Evolutionary conservation across 805 yeast genomes (phyloP).

Genomic region (Starmerella bombicola): DNA sequence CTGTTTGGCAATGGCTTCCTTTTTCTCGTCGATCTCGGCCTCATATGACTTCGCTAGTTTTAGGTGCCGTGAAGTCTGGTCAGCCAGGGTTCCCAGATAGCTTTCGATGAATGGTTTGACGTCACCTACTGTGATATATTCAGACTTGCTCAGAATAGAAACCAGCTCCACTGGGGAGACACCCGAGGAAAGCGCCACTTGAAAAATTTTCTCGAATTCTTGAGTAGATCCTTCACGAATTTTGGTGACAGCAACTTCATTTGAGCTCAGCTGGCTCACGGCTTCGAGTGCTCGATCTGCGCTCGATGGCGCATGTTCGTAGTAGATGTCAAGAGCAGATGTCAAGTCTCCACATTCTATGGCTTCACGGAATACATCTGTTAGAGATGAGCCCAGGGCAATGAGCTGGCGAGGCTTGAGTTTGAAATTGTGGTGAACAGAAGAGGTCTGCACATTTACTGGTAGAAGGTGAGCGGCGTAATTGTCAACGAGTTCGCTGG

Average conservation of each 20-base stretch:
- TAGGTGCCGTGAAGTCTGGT: conserved; percentile 56
- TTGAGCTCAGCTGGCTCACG: conserved; percentile 4
- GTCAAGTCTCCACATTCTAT: conserved; percentile 46
- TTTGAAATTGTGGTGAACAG: conserved; percentile 24
- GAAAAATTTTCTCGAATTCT: conserved; percentile 1
- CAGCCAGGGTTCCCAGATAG: conserved; percentile 44
- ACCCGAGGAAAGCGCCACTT: conserved; percentile 22
- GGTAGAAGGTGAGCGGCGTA: conserved; percentile 43
- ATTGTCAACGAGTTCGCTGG: conserved; percentile 38
- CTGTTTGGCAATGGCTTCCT: conserved; percentile 41
- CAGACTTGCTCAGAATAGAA: conserved; percentile 50
- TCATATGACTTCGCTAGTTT: conserved; percentile 57
- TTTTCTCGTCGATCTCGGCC: conserved; percentile 47
- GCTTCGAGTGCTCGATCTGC: conserved; percentile 32
- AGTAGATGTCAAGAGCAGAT: conserved; percentile 45
- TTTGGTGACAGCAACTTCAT: conserved; percentile 3
- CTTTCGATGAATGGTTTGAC: conserved; percentile 56
- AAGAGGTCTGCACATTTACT: conserved; percentile 34
- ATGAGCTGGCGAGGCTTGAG: conserved; percentile 14
- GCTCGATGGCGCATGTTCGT: conserved; percentile 47
- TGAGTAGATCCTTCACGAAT: conserved; percentile 1
- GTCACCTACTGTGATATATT: conserved; percentile 56
- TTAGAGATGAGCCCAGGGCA: conserved; percentile 34
- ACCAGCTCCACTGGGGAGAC: conserved; percentile 68
- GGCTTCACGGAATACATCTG: conserved; percentile 55